Evolutionary conservation across 225 moss, liverwort and hornwort genomes (phyloP).

Genomic region (Takakia lepidozioides): DNA sequence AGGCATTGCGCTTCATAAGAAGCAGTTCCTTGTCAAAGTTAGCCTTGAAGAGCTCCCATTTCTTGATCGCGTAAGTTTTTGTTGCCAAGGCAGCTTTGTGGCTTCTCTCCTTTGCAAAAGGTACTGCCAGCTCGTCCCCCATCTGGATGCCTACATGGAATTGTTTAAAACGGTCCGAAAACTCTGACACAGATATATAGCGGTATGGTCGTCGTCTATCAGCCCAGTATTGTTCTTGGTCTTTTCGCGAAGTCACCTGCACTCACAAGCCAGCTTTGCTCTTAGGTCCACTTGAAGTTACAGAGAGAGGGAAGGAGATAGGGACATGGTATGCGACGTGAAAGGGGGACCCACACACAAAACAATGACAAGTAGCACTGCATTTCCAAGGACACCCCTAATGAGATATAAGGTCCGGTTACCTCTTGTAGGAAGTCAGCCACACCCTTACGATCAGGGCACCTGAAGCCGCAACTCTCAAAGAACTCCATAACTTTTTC

Average conservation of each 20-base stretch:
- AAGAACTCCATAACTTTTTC: slow-evolving; percentile 40
- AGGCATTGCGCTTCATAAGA: slow-evolving; percentile 42
- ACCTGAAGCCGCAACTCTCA: slow-evolving; percentile 48
- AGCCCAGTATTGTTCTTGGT: slow-evolving; percentile 85
- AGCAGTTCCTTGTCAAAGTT: slow-evolving; percentile 61
- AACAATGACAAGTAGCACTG: too few relatives aligned
- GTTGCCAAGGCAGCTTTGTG: slow-evolving; percentile 44
- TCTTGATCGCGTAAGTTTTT: slow-evolving; percentile 24
- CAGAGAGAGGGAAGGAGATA: too few relatives aligned
- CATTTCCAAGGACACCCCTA: too few relatives aligned
- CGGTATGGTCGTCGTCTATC: slow-evolving; percentile 39
- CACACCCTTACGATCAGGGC: slow-evolving; percentile 53
- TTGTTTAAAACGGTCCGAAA: slow-evolving; percentile 32
- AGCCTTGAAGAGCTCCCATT: slow-evolving; percentile 49
- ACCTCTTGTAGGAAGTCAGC: slow-evolving; percentile 70
- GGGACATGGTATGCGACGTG: too few relatives aligned
- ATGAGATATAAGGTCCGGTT: background rate
- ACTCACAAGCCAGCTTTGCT: too few relatives aligned
- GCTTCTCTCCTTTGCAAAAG: slow-evolving; percentile 41
- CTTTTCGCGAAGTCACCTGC: slow-evolving; percentile 80
- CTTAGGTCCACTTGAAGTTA: too few relatives aligned
- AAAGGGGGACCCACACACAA: too few relatives aligned
- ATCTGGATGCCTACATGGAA: slow-evolving; percentile 31
- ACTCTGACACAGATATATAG: slow-evolving; percentile 53
- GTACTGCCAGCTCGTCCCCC: slow-evolving; percentile 32